A percentile compares a stretch with the other conserved stretches of the same genome.
Evolutionary conservation across 257 asterid genomes (phyloP).

Genomic region (Forsythia viridissima): DNA sequence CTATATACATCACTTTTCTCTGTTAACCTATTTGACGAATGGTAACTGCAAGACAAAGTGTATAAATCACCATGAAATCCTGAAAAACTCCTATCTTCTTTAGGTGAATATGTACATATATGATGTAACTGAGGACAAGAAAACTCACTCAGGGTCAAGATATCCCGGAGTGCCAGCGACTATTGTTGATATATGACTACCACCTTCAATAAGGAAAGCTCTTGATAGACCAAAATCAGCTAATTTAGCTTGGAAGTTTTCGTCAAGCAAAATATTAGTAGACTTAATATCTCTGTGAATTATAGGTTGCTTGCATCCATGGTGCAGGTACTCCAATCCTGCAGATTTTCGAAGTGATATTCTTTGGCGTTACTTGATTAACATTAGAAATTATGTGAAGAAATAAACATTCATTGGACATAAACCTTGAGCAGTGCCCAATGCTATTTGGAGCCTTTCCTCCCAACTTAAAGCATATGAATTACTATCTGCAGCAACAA

Average conservation of each 20-base stretch:
- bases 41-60: neutral
- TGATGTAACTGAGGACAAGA: neutral
- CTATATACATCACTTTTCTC: conserved; percentile 48
- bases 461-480: conserved; percentile 5
- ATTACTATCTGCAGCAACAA: neutral
- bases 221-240: conserved; percentile 53
- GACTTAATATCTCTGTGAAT: conserved; percentile 53
- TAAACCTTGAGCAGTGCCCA: conserved; percentile 16
- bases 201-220: conserved; percentile 22
- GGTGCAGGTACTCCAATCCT: conserved; percentile 52
- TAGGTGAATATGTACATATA: no score
- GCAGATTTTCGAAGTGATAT: neutral
- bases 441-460: conserved; percentile 1
- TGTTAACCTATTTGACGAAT: neutral
- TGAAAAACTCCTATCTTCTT: no score
- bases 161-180: conserved; percentile 43
- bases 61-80: no score
- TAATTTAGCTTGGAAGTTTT: conserved; percentile 34
- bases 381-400: neutral
- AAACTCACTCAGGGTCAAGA: conserved; percentile 44
- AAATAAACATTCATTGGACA: neutral
- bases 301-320: conserved; percentile 44
- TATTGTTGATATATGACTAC: conserved; percentile 21
- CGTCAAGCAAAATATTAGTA: conserved; percentile 35
- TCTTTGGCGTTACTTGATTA: neutral